Evolutionary conservation across 169 alveolate species (phyloP).

Genomic region (Plasmodium reichenowi): DNA sequence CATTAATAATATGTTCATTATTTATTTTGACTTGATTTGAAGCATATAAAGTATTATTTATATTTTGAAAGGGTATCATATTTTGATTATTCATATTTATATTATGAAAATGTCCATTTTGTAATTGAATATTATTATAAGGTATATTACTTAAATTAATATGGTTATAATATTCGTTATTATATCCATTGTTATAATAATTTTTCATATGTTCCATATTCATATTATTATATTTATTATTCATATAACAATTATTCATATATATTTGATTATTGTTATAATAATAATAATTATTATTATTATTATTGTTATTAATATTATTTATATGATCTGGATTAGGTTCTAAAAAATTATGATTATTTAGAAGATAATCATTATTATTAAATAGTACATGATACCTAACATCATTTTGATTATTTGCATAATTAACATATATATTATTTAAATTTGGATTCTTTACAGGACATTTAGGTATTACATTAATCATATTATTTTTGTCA

Average conservation of each 20-base stretch:
- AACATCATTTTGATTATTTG: neutral
- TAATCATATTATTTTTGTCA: too few species aligned
- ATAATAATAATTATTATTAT: neutral
- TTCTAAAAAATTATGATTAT: too few species aligned
- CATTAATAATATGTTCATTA: neutral
- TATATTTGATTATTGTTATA: neutral
- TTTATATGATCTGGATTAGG: neutral
- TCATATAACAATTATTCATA: constrained; percentile 3
- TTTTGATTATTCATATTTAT: neutral
- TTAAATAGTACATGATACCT: neutral
- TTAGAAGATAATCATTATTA: too few species aligned
- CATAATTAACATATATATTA: too few species aligned
- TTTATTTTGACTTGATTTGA: neutral
- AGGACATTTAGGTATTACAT: too few species aligned
- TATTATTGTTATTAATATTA: neutral
- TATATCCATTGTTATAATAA: neutral
- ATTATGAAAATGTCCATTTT: neutral
- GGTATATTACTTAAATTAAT: too few species aligned
- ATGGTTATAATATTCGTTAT: neutral
- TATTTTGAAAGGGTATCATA: constrained; percentile 10
- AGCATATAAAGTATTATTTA: neutral
- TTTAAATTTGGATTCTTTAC: too few species aligned
- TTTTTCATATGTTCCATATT: neutral
- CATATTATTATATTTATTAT: constrained; percentile 7
- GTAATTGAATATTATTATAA: too few species aligned